Conservation (phyloP, 306 rosid genomes). For the Morella rubra region DNA sequence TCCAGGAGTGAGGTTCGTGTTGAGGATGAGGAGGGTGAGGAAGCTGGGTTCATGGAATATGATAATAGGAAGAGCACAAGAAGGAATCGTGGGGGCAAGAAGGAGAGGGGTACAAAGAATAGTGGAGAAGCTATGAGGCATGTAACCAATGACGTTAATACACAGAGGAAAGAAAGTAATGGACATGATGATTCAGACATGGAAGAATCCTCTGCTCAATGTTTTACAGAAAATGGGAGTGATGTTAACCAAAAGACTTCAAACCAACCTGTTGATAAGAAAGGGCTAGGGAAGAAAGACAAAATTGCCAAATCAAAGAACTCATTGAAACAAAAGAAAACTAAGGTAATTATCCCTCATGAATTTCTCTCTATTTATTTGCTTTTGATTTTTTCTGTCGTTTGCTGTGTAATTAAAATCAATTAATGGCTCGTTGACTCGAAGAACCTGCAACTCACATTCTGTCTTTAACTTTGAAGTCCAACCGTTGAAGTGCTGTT, state of each 20-base stretch:
- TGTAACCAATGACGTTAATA: constrained; percentile 22
- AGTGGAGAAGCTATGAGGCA: constrained; percentile 35
- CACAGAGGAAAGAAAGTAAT: constrained; percentile 29
- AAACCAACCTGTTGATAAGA: constrained; percentile 42
- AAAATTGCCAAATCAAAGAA: constrained; percentile 43
- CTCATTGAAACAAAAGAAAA: constrained; percentile 65
- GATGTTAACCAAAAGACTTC: constrained; percentile 38
- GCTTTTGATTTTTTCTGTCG: background rate
- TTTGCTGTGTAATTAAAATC: constrained; percentile 4
- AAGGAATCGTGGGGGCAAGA: constrained; percentile 60
- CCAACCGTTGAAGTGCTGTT: background rate
- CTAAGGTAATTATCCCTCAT: constrained; percentile 57
- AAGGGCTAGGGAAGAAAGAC: constrained; percentile 48
- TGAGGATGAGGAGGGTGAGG: constrained; percentile 40
- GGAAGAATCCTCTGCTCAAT: constrained; percentile 46
- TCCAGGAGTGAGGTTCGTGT: constrained; percentile 23
- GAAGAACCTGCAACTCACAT: background rate
- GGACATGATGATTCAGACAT: constrained; percentile 29
- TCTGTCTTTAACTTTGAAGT: background rate
- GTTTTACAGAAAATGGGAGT: constrained; percentile 28
- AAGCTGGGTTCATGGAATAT: constrained; percentile 43
- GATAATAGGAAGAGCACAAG: constrained; percentile 47
- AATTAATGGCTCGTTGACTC: background rate
- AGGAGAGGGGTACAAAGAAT: constrained; percentile 51
- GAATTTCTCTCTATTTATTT: constrained; percentile 2